Percentiles rank a stretch among this genome's conserved stretches.
Evolutionary conservation across 78 protist species (phyloP).

Genomic region (Dictyostelium intermedium): DNA sequence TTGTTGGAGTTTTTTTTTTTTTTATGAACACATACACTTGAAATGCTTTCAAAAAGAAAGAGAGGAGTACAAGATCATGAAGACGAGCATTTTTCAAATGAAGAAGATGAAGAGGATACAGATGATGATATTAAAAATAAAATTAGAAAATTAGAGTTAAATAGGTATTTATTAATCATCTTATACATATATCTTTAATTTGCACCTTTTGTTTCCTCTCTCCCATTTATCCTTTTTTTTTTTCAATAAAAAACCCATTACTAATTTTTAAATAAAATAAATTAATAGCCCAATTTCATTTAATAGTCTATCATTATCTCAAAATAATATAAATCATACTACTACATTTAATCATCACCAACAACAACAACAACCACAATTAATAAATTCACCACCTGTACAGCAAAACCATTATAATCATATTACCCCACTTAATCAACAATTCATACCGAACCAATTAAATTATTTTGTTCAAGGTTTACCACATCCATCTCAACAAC

Average conservation of each 20-base stretch:
- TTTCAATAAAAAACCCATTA: too few relatives aligned
- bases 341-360: background rate
- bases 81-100: background rate
- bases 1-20: too few relatives aligned
- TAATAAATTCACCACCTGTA: background rate
- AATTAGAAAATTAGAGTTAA: constrained; percentile 16
- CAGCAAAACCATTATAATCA: background rate
- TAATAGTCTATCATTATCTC: background rate
- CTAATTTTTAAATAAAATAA: too few relatives aligned
- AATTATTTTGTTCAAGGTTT: background rate
- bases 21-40: background rate
- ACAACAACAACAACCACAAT: too few relatives aligned
- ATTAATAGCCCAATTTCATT: background rate
- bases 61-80: constrained; percentile 1
- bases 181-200: too few relatives aligned
- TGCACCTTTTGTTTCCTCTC: too few relatives aligned
- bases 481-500: background rate
- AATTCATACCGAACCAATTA: background rate
- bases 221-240: background rate
- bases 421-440: background rate
- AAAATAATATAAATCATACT: background rate
- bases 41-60: constrained; percentile 15
- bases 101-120: background rate
- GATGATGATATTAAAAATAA: constrained; percentile 16
- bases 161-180: background rate